phyloP scores from a whole-genome alignment of 1,284 basidiomycete genomes.

The Cutaneotrichosporon curvatum region DNA sequence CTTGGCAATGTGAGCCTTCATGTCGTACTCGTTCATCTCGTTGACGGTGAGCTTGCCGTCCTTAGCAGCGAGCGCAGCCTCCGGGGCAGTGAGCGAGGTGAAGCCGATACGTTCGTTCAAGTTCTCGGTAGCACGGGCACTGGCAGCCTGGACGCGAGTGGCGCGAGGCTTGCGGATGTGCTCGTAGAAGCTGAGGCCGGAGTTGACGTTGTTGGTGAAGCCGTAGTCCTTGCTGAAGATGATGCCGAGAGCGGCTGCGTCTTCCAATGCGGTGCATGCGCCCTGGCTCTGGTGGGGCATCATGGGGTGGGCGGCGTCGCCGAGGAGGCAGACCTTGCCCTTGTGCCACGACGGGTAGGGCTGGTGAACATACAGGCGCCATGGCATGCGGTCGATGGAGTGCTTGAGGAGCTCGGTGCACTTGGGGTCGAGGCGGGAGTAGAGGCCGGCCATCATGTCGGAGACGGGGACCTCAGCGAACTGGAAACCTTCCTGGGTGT shows the following conservation, averaged over 20 bases:
- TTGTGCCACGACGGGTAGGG: slow-evolving; percentile 39
- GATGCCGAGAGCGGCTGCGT: slow-evolving; percentile 37
- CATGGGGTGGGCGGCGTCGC: slow-evolving; percentile 42
- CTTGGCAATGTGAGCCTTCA: slow-evolving; percentile 24
- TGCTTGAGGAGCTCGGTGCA: slow-evolving; percentile 37
- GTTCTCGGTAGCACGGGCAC: slow-evolving; percentile 41
- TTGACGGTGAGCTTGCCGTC: slow-evolving; percentile 38
- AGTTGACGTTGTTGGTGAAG: slow-evolving; percentile 33
- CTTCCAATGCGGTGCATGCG: slow-evolving; percentile 38
- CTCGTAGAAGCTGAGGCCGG: slow-evolving; percentile 42
- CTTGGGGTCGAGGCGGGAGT: slow-evolving; percentile 38
- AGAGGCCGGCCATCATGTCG: slow-evolving; percentile 39
- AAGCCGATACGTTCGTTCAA: slow-evolving; percentile 47
- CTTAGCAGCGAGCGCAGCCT: slow-evolving; percentile 30
- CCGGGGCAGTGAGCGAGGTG: slow-evolving; percentile 34
- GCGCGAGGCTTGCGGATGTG: slow-evolving; percentile 43
- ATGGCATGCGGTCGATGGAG: slow-evolving; percentile 42
- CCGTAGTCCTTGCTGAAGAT: slow-evolving; percentile 29
- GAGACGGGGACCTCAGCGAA: slow-evolving; percentile 38
- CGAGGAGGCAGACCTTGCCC: slow-evolving; percentile 32
- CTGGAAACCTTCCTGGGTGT: slow-evolving; percentile 45
- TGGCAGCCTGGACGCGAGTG: slow-evolving; percentile 42
- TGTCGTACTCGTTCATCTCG: slow-evolving; percentile 38
- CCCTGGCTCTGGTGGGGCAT: slow-evolving; percentile 37
- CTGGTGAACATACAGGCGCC: slow-evolving; percentile 45